Evolutionary conservation across 2,329 filamentous ascomycete species (phyloP), one percentile per base, ranked within the genome.

Genomic region (Aurifilum marmelostoma): DNA sequence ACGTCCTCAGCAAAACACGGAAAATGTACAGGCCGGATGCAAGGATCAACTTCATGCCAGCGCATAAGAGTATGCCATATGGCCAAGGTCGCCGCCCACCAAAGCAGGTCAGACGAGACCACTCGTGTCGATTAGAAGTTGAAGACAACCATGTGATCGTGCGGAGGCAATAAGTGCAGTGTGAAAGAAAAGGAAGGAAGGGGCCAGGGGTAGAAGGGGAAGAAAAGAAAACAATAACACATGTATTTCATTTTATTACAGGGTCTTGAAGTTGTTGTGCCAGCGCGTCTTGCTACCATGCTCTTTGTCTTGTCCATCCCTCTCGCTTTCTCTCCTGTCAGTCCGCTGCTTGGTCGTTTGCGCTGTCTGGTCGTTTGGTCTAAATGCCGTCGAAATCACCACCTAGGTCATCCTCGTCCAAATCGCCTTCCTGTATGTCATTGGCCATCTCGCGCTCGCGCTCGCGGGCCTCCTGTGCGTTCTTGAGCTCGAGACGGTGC

Each of bases 371-470:
- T 56, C 43, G 58, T 58, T 43, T 50, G 34, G 39, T 60, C 59
- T 91, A 98, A 86, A 98, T 93, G 75, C 93, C 95, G 76, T 98
- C 96, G 80, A 97, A 98, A 77, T 97, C 95, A 69, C 94, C 95
- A 66, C 93, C 94, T 62, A 97, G 91, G 83, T 98, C 96, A 77
- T 97, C 96, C 76, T 97, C 96, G 75, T 98, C 96, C 80, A 97
- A 87, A 77, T 99, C 96, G 27, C 95, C 96, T 74, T 98, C 96
- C 81, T 97, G 93, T 77, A 99, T 98, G 85, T 99, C 96, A 86
- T 98, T 98, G 72, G 94, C 96, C 85, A 99, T 89, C 82, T 99
- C 96, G 24, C 96, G 88, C 84, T 99, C 96, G 27, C 96, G 88
- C 80, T 99, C 96, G 64, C 96, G 88, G n/a, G 96, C 96, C 82